phyloP scores from a whole-genome alignment of 345 rosid species.

The Arabidopsis arenosa region DNA sequence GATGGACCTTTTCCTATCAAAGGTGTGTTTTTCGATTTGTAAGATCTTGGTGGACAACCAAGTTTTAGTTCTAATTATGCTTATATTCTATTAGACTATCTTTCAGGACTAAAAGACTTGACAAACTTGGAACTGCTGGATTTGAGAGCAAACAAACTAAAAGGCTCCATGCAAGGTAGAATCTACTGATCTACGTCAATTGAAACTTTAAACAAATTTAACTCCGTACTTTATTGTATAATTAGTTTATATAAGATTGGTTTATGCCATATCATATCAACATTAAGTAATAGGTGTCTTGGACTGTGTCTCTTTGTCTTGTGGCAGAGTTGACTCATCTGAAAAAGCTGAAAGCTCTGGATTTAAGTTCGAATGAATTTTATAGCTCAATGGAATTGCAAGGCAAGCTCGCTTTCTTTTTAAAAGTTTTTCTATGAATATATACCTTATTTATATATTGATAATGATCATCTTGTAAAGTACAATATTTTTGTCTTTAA shows the following conservation, averaged over 20 bases:
- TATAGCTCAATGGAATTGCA: constrained; percentile 12
- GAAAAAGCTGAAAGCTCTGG: constrained; percentile 1
- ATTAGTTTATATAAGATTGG: background rate
- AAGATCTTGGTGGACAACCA: background rate
- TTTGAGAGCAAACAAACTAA: background rate
- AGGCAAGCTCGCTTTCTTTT: constrained; percentile 13
- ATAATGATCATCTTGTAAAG: background rate
- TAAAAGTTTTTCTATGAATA: background rate
- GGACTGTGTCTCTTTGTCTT: background rate
- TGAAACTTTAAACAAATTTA: background rate
- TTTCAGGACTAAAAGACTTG: constrained; percentile 1
- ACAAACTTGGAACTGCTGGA: constrained; percentile 22
- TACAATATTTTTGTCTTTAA: background rate
- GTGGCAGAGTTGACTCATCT: background rate
- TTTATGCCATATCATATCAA: background rate
- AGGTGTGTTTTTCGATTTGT: background rate
- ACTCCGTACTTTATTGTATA: background rate
- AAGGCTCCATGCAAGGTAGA: constrained; percentile 14
- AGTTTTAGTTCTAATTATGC: background rate
- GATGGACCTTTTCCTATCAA: background rate
- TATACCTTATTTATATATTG: background rate
- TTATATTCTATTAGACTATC: background rate
- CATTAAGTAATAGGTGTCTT: background rate
- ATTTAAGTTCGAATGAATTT: background rate
- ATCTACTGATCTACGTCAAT: background rate